phyloP scores from a whole-genome alignment of 495 filamentous ascomycete genomes.

The Penicillium manginii region DNA sequence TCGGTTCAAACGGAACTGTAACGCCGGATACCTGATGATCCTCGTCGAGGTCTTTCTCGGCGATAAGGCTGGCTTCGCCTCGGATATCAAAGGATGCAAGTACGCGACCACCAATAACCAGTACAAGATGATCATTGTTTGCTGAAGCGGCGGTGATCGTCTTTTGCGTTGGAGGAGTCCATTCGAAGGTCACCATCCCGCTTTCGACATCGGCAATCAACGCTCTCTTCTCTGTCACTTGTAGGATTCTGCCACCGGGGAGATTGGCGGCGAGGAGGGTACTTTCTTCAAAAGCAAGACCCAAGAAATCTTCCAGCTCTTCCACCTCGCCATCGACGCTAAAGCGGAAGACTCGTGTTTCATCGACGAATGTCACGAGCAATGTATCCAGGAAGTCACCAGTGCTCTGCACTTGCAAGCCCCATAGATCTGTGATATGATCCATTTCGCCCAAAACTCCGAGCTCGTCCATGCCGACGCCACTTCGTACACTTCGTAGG shows the following conservation, averaged over 20 bases:
- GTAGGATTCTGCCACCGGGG: constrained; percentile 65
- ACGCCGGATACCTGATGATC: constrained; percentile 84
- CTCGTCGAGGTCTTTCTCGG: constrained; percentile 60
- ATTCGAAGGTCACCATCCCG: constrained; percentile 68
- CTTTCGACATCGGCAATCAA: constrained; percentile 69
- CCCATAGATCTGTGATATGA: constrained; percentile 71
- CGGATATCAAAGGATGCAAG: constrained; percentile 68
- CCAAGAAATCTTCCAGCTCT: constrained; percentile 74
- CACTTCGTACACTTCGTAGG: constrained; percentile 85
- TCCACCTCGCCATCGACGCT: constrained; percentile 76
- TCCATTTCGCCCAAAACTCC: constrained; percentile 81
- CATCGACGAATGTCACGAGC: constrained; percentile 77
- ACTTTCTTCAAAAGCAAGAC: constrained; percentile 67
- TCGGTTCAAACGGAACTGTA: constrained; percentile 57
- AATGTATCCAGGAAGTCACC: constrained; percentile 66
- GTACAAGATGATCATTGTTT: constrained; percentile 66
- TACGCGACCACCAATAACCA: constrained; percentile 71
- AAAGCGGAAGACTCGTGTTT: constrained; percentile 85
- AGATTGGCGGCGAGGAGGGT: constrained; percentile 76
- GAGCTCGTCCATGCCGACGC: constrained; percentile 89
- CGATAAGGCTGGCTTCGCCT: constrained; percentile 57
- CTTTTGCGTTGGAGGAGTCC: constrained; percentile 60
- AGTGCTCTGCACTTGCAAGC: constrained; percentile 54
- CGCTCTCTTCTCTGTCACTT: constrained; percentile 71
- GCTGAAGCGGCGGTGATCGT: constrained; percentile 79